Evolutionary conservation across 1,284 basidiomycete species (phyloP).

Genomic region (Caloboletus inedulis): DNA sequence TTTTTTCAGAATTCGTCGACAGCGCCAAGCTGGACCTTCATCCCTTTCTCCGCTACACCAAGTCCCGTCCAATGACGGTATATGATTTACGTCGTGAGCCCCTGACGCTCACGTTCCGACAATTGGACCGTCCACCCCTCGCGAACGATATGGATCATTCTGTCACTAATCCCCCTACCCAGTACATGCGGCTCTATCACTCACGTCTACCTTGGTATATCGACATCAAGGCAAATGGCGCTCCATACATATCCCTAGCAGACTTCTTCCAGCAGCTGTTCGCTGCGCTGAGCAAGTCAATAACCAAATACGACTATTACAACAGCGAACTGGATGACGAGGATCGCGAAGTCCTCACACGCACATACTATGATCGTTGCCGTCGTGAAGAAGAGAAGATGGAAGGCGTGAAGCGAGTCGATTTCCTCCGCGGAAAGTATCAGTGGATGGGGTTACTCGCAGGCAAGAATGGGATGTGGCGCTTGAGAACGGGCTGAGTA

Average conservation of each 20-base stretch:
- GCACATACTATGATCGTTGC: slow-evolving; percentile 39
- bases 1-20: slow-evolving; percentile 20
- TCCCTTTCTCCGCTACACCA: slow-evolving; percentile 24
- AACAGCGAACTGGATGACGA: slow-evolving; percentile 37
- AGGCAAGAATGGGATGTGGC: slow-evolving; percentile 37
- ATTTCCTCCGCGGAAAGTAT: slow-evolving; percentile 30
- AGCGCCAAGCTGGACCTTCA: slow-evolving; percentile 30
- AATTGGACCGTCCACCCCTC: slow-evolving; percentile 34
- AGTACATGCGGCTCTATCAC: slow-evolving; percentile 49
- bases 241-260: slow-evolving; percentile 51
- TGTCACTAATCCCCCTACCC: slow-evolving; percentile 44
- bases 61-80: slow-evolving; percentile 27
- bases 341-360: slow-evolving; percentile 35
- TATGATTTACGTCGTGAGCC: slow-evolving; percentile 38
- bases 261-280: slow-evolving; percentile 48
- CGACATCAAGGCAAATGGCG: slow-evolving; percentile 41
- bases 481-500: slow-evolving; percentile 20
- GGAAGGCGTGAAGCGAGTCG: slow-evolving; percentile 30
- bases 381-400: slow-evolving; percentile 13
- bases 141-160: slow-evolving; percentile 42
- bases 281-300: slow-evolving; percentile 27
- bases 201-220: slow-evolving; percentile 56
- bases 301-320: slow-evolving; percentile 37
- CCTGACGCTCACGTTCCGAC: slow-evolving; percentile 40
- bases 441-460: slow-evolving; percentile 26